Evolutionary conservation across 768 basidiomycete species (phyloP).

Genomic region (Cantharellus cinnabarinus): DNA sequence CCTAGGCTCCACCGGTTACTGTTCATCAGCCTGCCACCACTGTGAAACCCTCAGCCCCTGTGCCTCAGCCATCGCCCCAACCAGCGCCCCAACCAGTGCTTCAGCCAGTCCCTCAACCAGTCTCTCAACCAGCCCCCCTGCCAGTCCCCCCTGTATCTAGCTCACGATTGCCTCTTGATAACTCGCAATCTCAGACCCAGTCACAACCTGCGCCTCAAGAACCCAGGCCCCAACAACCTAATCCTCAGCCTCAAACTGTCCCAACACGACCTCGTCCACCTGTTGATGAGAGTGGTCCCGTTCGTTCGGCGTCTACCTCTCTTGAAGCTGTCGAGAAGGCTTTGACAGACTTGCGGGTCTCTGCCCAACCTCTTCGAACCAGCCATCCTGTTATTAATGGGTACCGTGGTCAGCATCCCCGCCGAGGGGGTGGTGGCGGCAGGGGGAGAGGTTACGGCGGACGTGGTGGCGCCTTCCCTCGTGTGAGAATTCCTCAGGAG

Average conservation of each 20-base stretch:
- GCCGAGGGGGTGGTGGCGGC: conserved; percentile 11
- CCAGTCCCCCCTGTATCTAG: too few relatives aligned
- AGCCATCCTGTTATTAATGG: background rate
- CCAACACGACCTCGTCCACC: conserved; percentile 23
- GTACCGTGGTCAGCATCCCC: conserved; percentile 1
- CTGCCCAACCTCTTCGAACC: conserved; percentile 3
- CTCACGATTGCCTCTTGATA: too few relatives aligned
- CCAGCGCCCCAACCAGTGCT: too few relatives aligned
- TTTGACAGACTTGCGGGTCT: conserved; percentile 28
- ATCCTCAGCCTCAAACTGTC: background rate
- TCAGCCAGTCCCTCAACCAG: too few relatives aligned
- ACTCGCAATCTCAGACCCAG: too few relatives aligned
- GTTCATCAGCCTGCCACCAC: too few relatives aligned
- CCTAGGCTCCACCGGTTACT: too few relatives aligned
- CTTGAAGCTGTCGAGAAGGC: conserved; percentile 33
- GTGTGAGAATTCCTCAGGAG: conserved; percentile 40
- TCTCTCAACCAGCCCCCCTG: too few relatives aligned
- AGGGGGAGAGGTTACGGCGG: conserved; percentile 20
- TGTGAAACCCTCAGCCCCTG: too few relatives aligned
- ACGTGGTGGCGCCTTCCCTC: conserved; percentile 16
- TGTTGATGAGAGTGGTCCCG: conserved; percentile 7
- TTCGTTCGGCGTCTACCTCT: conserved; percentile 9
- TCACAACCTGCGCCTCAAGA: too few relatives aligned
- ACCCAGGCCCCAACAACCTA: background rate
- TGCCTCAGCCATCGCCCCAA: too few relatives aligned